Evolutionary conservation across 164 flowering plant species (phyloP).

Genomic region (Brasenia schreberi): DNA sequence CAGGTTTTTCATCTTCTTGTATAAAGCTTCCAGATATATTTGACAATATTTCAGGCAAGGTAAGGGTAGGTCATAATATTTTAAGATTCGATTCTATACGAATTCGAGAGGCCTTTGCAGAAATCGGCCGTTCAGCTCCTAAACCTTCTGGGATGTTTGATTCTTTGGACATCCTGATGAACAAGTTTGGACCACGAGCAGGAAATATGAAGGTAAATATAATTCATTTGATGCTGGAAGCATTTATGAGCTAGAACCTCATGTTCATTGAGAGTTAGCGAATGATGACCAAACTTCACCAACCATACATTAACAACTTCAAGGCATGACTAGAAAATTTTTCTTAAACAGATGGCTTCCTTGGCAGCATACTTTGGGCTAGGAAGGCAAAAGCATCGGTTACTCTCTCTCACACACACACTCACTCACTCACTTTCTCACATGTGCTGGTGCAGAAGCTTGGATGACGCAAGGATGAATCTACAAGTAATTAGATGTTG

Average conservation of each 20-base stretch:
- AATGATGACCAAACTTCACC: no score
- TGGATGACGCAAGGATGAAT: constrained; percentile 88
- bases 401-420: neutral
- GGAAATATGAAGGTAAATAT: constrained; percentile 76
- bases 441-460: constrained; percentile 34
- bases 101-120: constrained; percentile 64
- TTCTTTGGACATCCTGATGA: constrained; percentile 49
- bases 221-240: neutral
- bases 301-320: neutral
- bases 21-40: neutral
- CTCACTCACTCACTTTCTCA: neutral
- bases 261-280: neutral
- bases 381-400: constrained; percentile 85
- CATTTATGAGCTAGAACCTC: neutral
- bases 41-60: constrained; percentile 8
- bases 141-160: constrained; percentile 58
- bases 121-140: constrained; percentile 47
- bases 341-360: constrained; percentile 54
- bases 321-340: neutral
- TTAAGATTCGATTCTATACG: constrained; percentile 61
- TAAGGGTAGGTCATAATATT: constrained; percentile 93
- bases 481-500: constrained; percentile 82
- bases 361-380: constrained; percentile 79
- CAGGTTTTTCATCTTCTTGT: neutral
- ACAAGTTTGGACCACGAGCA: constrained; percentile 78